Base-by-base conservation (phyloP, 345 rosid species). In the Arabis hirsuta region DNA sequence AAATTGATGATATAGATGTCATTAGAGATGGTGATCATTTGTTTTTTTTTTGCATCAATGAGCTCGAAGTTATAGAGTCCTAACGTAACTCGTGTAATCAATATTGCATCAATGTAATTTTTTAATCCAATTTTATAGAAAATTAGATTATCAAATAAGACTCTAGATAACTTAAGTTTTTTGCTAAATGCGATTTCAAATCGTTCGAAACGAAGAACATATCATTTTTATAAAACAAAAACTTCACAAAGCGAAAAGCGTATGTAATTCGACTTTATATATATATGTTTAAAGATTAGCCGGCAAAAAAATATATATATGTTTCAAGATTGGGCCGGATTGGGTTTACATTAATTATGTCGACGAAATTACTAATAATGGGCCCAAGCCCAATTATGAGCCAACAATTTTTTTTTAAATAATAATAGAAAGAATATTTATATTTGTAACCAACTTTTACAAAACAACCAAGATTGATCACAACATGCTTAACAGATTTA, bases 1-100 rank as follows among this genome's bases (percentile, higher is more conserved):
- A 91, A 76, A 87, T 95, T 71, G 93, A 91, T 67, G 97, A 89
- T 61, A 73, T 80, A 70, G 6, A 67, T 76, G 96, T 91, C 73
- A 84, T 91, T 74, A 88, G 97, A 72, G 99, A 95, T 69, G 96
- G 93, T 64, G 99, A 95, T 84, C 90, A 91, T 80, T 89, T 95
- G 82, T 89, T 77, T 84, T 82, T 84, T 82, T 95, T 72, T 80
- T 75, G 24, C 69, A 81, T 74, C 55, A 39, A 20, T 39, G 60
- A 62, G 29, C 5, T 2, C 3, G 20, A 68, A 36, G 7, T 5
- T 42, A 10, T 1, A 46, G 46, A 54, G 4, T 63, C 41, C 5
- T 70, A 71, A 57, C 66, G 26, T 41, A 29, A 47, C 58, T 55
- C 61, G 13, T 27, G 31, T 51, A 31, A 73, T 31, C 6, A 70